These are phyloP conservation scores for Mycena venus DNA, from an alignment of 768 basidiomycete species.

Conservation along the genomic window DNA sequence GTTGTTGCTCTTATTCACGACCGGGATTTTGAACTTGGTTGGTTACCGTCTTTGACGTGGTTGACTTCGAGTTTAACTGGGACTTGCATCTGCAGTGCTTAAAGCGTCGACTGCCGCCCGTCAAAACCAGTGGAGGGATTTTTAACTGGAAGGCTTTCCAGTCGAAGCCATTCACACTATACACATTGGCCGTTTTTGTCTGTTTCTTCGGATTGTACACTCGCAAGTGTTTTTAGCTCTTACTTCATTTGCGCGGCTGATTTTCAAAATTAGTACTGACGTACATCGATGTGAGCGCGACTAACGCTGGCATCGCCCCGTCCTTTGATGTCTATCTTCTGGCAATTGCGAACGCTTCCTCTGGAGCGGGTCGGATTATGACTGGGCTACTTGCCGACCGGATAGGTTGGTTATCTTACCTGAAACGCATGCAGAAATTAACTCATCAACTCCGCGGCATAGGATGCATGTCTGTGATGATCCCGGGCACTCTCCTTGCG, in stretches of 20 bases:
- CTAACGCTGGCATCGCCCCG: constrained; percentile 58
- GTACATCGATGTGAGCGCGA: constrained; percentile 74
- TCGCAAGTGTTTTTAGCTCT: constrained; percentile 53
- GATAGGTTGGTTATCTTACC: constrained; percentile 16
- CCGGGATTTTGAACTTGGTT: constrained; percentile 69
- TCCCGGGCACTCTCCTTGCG: constrained; percentile 68
- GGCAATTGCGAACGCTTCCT: constrained; percentile 76
- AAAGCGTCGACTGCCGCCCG: constrained; percentile 68
- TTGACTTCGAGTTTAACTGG: neutral
- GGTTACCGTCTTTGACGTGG: neutral
- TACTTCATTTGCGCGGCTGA: neutral
- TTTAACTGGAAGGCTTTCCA: constrained; percentile 68
- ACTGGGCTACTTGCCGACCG: constrained; percentile 69
- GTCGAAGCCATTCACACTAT: constrained; percentile 66
- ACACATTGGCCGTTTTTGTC: constrained; percentile 68
- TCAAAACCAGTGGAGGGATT: constrained; percentile 66
- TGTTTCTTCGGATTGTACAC: constrained; percentile 81
- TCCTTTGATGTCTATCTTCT: constrained; percentile 75
- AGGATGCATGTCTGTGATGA: constrained; percentile 81
- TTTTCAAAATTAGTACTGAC: constrained; percentile 66
- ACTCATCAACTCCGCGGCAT: constrained; percentile 32
- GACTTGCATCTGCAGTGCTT: constrained; percentile 47
- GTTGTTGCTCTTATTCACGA: constrained; percentile 66
- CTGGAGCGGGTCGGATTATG: constrained; percentile 70
- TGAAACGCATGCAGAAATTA: neutral